phyloP scores from a whole-genome alignment of 495 filamentous ascomycete species.

The Podospora appendiculata region DNA sequence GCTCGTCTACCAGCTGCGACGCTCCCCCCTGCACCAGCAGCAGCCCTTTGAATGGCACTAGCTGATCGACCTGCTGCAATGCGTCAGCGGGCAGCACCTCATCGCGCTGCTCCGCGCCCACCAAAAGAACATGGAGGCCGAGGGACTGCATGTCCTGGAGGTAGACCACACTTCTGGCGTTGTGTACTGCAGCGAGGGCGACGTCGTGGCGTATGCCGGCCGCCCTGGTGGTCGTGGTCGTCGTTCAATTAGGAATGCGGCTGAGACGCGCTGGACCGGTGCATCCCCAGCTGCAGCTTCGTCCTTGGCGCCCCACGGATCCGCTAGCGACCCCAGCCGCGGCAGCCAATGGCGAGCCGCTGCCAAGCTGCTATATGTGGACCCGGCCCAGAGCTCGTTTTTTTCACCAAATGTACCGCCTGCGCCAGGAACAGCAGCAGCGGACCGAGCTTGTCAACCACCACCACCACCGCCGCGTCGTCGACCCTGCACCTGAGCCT shows the following conservation, averaged over 20 bases:
- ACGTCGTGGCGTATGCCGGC: background rate
- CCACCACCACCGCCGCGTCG: background rate
- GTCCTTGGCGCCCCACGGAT: background rate
- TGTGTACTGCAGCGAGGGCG: background rate
- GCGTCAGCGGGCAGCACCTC: background rate
- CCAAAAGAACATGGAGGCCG: background rate
- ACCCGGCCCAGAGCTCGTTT: constrained; percentile 1
- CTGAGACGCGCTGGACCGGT: background rate
- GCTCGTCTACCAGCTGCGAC: background rate
- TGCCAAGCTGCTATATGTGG: background rate
- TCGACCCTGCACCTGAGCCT: background rate
- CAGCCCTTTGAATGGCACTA: background rate
- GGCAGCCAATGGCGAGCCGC: background rate
- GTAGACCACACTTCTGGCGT: background rate
- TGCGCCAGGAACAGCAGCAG: too few relatives aligned
- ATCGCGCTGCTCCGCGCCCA: background rate
- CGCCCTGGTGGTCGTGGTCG: background rate
- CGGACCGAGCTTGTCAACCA: background rate
- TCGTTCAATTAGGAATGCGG: background rate
- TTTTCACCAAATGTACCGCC: constrained; percentile 5
- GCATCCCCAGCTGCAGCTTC: background rate
- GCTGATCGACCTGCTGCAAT: background rate
- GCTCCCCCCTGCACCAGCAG: background rate
- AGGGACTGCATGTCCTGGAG: background rate
- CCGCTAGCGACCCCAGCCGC: background rate